Evolutionary conservation across 352 stramenopile genomes (phyloP), one percentile per base, ranked within the genome.

Genomic region (Phytopythium boreale): DNA sequence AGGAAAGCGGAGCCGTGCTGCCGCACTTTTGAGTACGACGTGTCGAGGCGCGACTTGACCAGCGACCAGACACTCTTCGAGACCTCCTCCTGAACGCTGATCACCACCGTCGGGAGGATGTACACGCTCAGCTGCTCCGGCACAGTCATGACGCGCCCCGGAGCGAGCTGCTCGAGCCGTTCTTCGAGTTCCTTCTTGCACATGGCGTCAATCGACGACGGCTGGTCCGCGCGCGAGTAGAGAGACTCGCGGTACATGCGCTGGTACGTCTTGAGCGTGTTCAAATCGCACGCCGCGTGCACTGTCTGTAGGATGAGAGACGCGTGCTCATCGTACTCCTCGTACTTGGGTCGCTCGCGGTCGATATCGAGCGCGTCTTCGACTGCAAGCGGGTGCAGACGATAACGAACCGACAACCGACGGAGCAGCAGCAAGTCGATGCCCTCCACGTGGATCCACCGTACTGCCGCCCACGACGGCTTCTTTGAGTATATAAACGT

Each of bases 401-500:
- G 82, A 56, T 96, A 93, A 24, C 88, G 87, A 34, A 96, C 89
- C 0, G 88, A 88, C 36, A 96, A 59, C 3, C 86, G 71, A 0
- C 86, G 74, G 61, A 96, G 76, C 57, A 87, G 65, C 6, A 96
- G 39, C 10, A 81, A 69, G 55, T 92, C 82, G 19, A 68, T 75
- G 58, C 79, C 76, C 62, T 92, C 81, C 24, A 91, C 77, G 58
- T 91, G 89, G 58, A 96, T 90, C 89, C 87, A 96, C 2, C 89
- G 84, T 26, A 95, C 86, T 24, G 69, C 75, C 0, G 86, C 86
- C 86, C 86, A 95, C 12, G 56, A 70, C 20, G 87, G 84, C 59
- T 81, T 86, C 66, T 70, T 82, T 9, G 86, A 94, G 69, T 95
- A 96, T 29, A 96, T 84, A 44, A 96, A 96, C 63, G 75, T 88